These are phyloP conservation scores for Rehmannia glutinosa DNA, from an alignment of 257 asterid genomes.

Conservation along the genomic window DNA sequence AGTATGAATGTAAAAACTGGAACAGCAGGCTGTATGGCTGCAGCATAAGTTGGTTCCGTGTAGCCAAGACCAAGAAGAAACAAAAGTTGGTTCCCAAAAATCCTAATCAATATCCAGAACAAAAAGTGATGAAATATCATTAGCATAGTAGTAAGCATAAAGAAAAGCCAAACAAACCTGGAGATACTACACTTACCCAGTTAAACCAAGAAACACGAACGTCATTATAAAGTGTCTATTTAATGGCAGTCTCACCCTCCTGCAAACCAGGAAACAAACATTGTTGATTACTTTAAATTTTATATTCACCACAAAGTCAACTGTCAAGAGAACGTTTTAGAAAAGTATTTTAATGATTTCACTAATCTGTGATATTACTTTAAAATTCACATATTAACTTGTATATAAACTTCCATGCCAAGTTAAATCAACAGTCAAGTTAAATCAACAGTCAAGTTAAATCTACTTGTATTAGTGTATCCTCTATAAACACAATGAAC, in stretches of 20 bases:
- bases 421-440: too few species aligned
- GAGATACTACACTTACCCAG: conserved; percentile 53
- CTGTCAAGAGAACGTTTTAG: background rate
- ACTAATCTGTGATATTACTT: background rate
- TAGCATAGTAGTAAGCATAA: background rate
- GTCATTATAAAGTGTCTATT: conserved; percentile 39
- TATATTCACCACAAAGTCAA: conserved; percentile 4
- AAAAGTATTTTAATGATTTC: background rate
- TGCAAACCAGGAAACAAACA: conserved; percentile 26
- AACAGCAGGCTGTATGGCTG: conserved; percentile 87
- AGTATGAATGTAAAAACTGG: conserved; percentile 86
- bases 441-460: too few species aligned
- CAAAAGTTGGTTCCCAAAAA: conserved; percentile 87
- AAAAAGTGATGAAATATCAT: background rate
- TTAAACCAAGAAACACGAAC: conserved; percentile 74
- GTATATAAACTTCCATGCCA: too few species aligned
- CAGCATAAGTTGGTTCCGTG: conserved; percentile 92
- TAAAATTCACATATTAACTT: background rate
- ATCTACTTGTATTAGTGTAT: too few species aligned
- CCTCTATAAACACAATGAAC: too few species aligned
- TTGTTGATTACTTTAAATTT: background rate
- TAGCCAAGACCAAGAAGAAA: conserved; percentile 90
- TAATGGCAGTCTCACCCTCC: conserved; percentile 60
- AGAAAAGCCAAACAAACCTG: background rate
- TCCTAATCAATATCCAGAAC: conserved; percentile 37